Evolutionary conservation across 2,329 filamentous ascomycete genomes (phyloP), one percentile per base, ranked within the genome.

Genomic region (Neofusicoccum parvum): DNA sequence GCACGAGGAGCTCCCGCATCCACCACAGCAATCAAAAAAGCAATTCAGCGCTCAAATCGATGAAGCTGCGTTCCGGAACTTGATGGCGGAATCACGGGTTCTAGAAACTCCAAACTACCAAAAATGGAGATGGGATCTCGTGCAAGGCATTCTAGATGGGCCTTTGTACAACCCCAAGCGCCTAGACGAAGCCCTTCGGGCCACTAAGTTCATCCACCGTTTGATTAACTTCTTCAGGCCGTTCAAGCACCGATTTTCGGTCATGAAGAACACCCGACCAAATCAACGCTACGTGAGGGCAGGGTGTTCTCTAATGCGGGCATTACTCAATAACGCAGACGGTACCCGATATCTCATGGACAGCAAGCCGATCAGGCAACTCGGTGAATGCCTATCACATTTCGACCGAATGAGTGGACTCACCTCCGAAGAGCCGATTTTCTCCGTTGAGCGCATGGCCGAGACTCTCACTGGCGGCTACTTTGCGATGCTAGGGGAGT

Each of bases 41-140:
- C 64, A 65, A 17, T 62, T 65, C 17, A 86, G 83, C 60, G 83
- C 86, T 62, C 80, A 85, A 32, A 86, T 90, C 79, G 88, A 90
- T 68, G 87, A 90, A 71, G 83, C 83, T 1, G 83, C 85, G 64
- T 90, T 90, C 70, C 82, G 87, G 48, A 83, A 83, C 64, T 80
- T 87, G 34, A 85, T 90, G 73, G 76, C 93, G 17, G 91, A 98
- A 67, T 95, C 92, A 3, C 89, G 92, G 64, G 92, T 99, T 2
- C 82, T 98, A 51, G 92, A 90, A 68, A 95, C 92, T 67, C 92
- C 92, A 68, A 97, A 96, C 71, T 97, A 91, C 73, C 84, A 88
- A 45, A 99, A 99, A 76, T 99, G 95, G 95, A 94, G 96, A 74
- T 99, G 96, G 95, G 92, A 96, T 68, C 83, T 96, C 43, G 93